Percentiles rank a stretch among this genome's conserved stretches.
Conservation (phyloP, 2,329 filamentous ascomycete species). For the Trichoderma koningii region DNA sequence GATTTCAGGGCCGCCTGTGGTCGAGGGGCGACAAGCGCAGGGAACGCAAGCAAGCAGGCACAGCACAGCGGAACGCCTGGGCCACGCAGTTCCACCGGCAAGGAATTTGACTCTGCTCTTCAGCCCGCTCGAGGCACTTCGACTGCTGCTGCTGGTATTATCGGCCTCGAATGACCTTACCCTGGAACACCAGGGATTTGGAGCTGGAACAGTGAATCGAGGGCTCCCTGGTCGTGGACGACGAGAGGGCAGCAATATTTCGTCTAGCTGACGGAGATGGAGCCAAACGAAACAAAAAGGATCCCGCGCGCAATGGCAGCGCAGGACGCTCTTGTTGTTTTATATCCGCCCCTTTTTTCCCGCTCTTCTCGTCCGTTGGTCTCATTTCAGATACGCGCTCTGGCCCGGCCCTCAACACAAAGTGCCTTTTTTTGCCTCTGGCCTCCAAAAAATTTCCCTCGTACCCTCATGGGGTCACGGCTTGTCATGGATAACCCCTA, state of each 20-base stretch:
- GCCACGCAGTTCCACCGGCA: slow-evolving; percentile 15
- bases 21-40: neutral
- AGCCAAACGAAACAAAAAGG: neutral
- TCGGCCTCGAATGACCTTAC: neutral
- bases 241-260: neutral
- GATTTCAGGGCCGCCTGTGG: slow-evolving; percentile 10
- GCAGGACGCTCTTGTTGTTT: slow-evolving; percentile 8
- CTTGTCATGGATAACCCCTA: slow-evolving; percentile 7
- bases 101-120: slow-evolving; percentile 8
- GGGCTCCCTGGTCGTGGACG: neutral
- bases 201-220: neutral
- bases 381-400: neutral
- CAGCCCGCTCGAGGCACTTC: neutral
- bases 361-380: neutral
- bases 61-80: slow-evolving; percentile 11
- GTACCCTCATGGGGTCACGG: neutral
- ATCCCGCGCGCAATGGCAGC: neutral
- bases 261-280: neutral
- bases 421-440: neutral
- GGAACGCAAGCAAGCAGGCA: no score
- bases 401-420: neutral
- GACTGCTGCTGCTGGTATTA: neutral
- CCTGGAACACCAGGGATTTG: slow-evolving; percentile 2
- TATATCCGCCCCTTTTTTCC: slow-evolving; percentile 12
- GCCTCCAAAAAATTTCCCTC: neutral